phyloP scores from a whole-genome alignment of 2,329 filamentous ascomycete genomes.

The Claviceps sp. region DNA sequence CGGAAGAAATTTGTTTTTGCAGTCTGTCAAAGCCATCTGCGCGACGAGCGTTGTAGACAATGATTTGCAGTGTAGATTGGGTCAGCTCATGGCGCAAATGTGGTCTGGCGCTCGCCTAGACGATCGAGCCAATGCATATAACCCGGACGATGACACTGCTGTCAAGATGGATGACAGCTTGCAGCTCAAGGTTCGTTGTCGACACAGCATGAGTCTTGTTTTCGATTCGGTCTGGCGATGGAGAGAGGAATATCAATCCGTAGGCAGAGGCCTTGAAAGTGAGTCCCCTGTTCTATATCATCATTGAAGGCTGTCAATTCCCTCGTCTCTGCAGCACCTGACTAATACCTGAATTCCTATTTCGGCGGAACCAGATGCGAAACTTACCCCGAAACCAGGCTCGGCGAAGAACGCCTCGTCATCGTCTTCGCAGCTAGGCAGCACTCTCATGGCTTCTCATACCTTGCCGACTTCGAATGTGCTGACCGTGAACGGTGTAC shows the following conservation, averaged over 20 bases:
- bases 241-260: constrained; percentile 65
- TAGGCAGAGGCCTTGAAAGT: constrained; percentile 60
- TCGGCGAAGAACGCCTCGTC: constrained; percentile 61
- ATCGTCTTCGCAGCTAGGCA: constrained; percentile 52
- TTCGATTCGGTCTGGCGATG: constrained; percentile 80
- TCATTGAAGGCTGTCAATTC: neutral
- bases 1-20: constrained; percentile 55
- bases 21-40: constrained; percentile 56
- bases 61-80: constrained; percentile 65
- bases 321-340: too few species aligned
- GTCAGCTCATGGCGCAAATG: constrained; percentile 77
- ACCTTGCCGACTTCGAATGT: constrained; percentile 29
- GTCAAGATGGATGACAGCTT: constrained; percentile 53
- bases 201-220: constrained; percentile 74
- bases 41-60: constrained; percentile 64
- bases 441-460: constrained; percentile 36
- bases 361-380: constrained; percentile 40
- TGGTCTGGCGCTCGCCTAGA: constrained; percentile 59
- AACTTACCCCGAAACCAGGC: constrained; percentile 77
- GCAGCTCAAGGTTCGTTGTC: constrained; percentile 68
- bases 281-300: constrained; percentile 20
- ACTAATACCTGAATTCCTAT: too few species aligned
- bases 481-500: constrained; percentile 34
- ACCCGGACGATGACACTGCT: constrained; percentile 34
- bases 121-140: constrained; percentile 30